Percentiles rank a stretch among this genome's conserved stretches.
These are phyloP conservation scores for Cutaneotrichosporon sp. DNA, from an alignment of 1,284 basidiomycete species.

Conservation along the genomic window DNA sequence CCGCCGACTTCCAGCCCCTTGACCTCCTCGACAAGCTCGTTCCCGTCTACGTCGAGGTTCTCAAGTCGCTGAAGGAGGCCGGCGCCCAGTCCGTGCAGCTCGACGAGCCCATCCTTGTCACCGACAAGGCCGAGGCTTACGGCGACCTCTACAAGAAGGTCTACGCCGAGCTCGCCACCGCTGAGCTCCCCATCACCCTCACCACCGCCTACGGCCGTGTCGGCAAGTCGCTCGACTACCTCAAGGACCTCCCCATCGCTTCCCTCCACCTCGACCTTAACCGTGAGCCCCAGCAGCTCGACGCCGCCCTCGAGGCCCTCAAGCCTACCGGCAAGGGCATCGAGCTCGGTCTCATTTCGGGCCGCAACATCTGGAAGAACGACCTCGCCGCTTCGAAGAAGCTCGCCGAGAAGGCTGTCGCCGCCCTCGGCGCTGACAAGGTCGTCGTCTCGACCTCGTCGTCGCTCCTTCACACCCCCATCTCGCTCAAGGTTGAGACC, in stretches of 20 bases:
- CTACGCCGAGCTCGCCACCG: slow-evolving; percentile 77
- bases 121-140: slow-evolving; percentile 77
- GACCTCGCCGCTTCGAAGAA: slow-evolving; percentile 84
- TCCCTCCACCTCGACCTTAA: slow-evolving; percentile 97
- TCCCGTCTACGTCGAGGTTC: slow-evolving; percentile 87
- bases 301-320: slow-evolving; percentile 76
- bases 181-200: slow-evolving; percentile 86
- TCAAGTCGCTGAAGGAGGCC: slow-evolving; percentile 86
- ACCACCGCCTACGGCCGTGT: slow-evolving; percentile 97
- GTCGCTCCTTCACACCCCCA: slow-evolving; percentile 96
- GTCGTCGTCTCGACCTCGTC: slow-evolving; percentile 95
- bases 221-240: slow-evolving; percentile 84
- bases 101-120: slow-evolving; percentile 94
- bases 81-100: slow-evolving; percentile 94
- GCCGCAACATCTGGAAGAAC: slow-evolving; percentile 99
- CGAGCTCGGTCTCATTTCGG: slow-evolving; percentile 95
- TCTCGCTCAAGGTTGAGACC: slow-evolving; percentile 89
- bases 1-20: slow-evolving; percentile 83
- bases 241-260: slow-evolving; percentile 88
- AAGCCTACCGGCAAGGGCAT: slow-evolving; percentile 78
- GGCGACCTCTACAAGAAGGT: slow-evolving; percentile 78
- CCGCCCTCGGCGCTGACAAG: slow-evolving; percentile 76
- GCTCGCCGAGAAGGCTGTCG: slow-evolving; percentile 79
- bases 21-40: slow-evolving; percentile 86
- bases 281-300: slow-evolving; percentile 88